A percentile compares a stretch with the other conserved stretches of the same genome.
Conservation (phyloP, 345 rosid species). For the Syzygium oleosum region DNA sequence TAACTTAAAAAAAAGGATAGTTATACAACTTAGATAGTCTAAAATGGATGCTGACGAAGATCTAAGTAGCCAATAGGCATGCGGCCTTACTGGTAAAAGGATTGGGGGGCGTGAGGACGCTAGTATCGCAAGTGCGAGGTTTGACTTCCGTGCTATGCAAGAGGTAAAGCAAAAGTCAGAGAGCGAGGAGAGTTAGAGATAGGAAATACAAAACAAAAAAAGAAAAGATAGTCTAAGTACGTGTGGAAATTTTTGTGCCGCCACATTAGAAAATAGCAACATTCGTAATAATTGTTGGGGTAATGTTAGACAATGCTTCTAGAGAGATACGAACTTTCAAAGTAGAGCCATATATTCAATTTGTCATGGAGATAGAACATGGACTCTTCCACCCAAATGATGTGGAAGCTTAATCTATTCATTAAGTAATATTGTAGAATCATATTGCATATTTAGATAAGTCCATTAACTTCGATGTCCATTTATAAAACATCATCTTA, state of each 20-base stretch:
- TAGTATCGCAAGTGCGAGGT: no score
- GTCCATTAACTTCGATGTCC: no score
- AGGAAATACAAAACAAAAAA: no score
- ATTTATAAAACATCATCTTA: no score
- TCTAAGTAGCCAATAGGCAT: no score
- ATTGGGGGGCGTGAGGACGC: no score
- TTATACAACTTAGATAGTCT: background rate
- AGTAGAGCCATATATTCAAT: background rate
- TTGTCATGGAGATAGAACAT: background rate
- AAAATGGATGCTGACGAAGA: background rate
- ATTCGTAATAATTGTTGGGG: background rate
- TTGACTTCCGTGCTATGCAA: no score
- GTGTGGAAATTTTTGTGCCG: background rate
- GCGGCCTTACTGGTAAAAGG: no score
- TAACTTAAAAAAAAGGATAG: background rate
- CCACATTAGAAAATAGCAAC: background rate
- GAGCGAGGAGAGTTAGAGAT: no score
- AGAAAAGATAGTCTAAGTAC: background rate
- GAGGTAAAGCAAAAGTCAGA: no score
- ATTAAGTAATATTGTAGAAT: no score
- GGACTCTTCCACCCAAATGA: background rate
- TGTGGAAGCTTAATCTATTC: background rate
- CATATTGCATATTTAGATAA: no score
- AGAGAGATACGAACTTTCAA: background rate
- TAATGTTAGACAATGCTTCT: background rate